These are phyloP conservation scores for Epipyxis sp. DNA, from an alignment of 108 stramenopile genomes.

Conservation along the genomic window DNA sequence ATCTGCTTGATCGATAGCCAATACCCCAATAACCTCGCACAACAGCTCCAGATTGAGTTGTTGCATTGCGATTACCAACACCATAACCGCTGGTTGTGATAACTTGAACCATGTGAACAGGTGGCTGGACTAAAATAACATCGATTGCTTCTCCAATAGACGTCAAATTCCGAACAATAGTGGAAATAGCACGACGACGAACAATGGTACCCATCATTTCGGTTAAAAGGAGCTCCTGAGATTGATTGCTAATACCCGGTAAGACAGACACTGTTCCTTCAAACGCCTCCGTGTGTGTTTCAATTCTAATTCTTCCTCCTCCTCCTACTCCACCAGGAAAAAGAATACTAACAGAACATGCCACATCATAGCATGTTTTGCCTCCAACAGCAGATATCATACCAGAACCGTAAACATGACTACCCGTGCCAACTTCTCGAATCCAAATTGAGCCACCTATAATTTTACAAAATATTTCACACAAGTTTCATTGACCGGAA, in stretches of 20 bases:
- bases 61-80: not conserved
- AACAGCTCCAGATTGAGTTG: not conserved
- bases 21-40: constrained; percentile 16
- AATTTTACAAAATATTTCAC: no score
- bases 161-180: not conserved
- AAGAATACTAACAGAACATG: not conserved
- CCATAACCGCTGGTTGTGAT: constrained; percentile 10
- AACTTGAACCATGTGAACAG: not conserved
- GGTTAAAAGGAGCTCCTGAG: not conserved
- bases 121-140: not conserved
- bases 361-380: not conserved
- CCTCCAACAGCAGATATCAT: not conserved
- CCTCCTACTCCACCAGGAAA: constrained; percentile 8
- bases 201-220: not conserved
- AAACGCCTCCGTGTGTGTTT: not conserved
- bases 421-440: not conserved
- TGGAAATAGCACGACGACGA: not conserved
- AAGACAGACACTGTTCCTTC: not conserved
- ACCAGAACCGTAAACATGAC: not conserved
- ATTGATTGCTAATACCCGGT: not conserved
- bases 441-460: constrained; percentile 15
- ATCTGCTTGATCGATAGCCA: not conserved
- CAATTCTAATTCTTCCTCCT: not conserved
- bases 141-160: not conserved
- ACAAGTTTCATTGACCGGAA: no score